phyloP scores from a whole-genome alignment of 495 filamentous ascomycete genomes.

The Barbatosphaeria neglecta region DNA sequence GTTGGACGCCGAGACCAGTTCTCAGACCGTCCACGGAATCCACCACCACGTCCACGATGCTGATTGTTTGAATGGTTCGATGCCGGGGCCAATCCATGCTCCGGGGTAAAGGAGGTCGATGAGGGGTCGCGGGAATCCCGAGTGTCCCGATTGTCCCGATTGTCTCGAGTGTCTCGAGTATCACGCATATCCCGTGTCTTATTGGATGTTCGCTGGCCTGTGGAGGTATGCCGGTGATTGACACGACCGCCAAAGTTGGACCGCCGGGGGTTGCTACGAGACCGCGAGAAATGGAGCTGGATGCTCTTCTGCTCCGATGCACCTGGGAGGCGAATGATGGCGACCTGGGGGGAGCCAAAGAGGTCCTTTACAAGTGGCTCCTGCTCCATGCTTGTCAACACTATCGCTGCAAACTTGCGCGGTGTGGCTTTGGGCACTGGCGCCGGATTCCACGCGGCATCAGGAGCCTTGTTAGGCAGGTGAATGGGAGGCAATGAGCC shows the following conservation, averaged over 20 bases:
- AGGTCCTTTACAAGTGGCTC: conserved; percentile 26
- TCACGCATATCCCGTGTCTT: conserved; percentile 18
- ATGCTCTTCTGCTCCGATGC: conserved; percentile 26
- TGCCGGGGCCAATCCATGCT: conserved; percentile 9
- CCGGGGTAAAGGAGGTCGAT: conserved; percentile 6
- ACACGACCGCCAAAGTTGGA: neutral
- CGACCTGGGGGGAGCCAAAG: conserved; percentile 25
- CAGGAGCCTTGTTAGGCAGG: conserved; percentile 49
- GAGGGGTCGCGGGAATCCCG: no score
- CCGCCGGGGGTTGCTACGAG: conserved; percentile 35
- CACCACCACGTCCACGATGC: conserved; percentile 12
- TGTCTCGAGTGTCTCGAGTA: no score
- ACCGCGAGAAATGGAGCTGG: conserved; percentile 22
- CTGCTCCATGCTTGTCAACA: conserved; percentile 26
- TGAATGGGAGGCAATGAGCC: conserved; percentile 62
- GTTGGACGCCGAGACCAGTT: conserved; percentile 17
- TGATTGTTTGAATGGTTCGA: conserved; percentile 1
- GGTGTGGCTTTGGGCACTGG: conserved; percentile 25
- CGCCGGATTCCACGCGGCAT: conserved; percentile 35
- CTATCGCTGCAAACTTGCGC: conserved; percentile 18
- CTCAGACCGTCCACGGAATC: conserved; percentile 15
- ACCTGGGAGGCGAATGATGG: conserved; percentile 33
- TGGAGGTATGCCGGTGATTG: conserved; percentile 10
- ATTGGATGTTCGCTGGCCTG: conserved; percentile 10
- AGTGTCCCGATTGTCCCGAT: no score